A percentile compares a stretch with the other conserved stretches of the same genome.
Evolutionary conservation across 768 basidiomycete species (phyloP).

Genomic region (Hygrocybe punicea): DNA sequence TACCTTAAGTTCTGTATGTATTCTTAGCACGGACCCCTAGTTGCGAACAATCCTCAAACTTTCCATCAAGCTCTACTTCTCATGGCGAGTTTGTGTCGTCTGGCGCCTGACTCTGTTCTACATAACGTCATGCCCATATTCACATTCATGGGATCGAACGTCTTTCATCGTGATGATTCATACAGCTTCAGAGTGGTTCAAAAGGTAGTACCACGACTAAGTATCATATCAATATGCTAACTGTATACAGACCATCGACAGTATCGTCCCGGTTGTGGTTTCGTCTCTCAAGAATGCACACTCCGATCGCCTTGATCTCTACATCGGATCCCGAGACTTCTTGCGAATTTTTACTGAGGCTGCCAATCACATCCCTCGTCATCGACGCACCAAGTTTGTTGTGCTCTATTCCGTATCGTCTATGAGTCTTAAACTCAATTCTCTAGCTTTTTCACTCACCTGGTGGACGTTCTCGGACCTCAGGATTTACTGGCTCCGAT

Average conservation of each 20-base stretch:
- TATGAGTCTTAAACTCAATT: slow-evolving; percentile 1
- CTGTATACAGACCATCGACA: slow-evolving; percentile 73
- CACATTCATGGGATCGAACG: slow-evolving; percentile 99
- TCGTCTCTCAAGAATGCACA: slow-evolving; percentile 66
- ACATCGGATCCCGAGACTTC: slow-evolving; percentile 72
- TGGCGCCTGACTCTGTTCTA: slow-evolving; percentile 87
- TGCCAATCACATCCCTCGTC: slow-evolving; percentile 84
- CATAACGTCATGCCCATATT: slow-evolving; percentile 98
- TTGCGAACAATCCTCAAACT: slow-evolving; percentile 87
- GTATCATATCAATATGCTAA: neutral
- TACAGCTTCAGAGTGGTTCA: slow-evolving; percentile 96
- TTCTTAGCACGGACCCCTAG: slow-evolving; percentile 37
- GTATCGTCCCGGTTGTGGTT: slow-evolving; percentile 91
- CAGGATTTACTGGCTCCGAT: slow-evolving; percentile 79
- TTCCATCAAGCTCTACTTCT: slow-evolving; percentile 90
- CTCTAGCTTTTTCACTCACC: slow-evolving; percentile 80
- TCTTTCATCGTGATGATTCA: slow-evolving; percentile 93
- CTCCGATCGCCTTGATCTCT: slow-evolving; percentile 53
- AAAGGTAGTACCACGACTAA: slow-evolving; percentile 50
- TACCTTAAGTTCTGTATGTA: neutral
- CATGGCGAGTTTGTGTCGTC: slow-evolving; percentile 75
- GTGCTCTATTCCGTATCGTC: neutral
- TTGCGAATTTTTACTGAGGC: slow-evolving; percentile 92
- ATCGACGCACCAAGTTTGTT: slow-evolving; percentile 81
- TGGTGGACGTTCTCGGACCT: slow-evolving; percentile 77